Evolutionary conservation across 768 basidiomycete species (phyloP).

Genomic region (Boletus sp.): DNA sequence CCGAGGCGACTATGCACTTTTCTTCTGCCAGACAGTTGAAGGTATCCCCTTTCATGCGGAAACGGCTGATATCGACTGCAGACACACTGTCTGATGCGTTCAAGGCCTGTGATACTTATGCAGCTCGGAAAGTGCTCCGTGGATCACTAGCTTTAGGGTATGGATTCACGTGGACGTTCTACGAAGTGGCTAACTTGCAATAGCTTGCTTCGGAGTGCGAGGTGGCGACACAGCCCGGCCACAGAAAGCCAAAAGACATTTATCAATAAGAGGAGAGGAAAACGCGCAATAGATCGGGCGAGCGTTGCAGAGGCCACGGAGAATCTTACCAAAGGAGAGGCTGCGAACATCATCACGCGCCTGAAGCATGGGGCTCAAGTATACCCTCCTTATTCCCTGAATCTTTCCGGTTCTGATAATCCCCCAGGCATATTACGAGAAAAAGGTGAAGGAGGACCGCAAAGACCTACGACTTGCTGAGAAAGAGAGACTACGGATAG

Average conservation of each 20-base stretch:
- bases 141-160: constrained; percentile 53
- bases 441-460: constrained; percentile 42
- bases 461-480: constrained; percentile 35
- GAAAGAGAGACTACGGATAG: constrained; percentile 52
- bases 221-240: constrained; percentile 64
- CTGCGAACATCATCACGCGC: constrained; percentile 75
- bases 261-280: constrained; percentile 51
- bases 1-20: constrained; percentile 48
- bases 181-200: constrained; percentile 1
- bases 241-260: constrained; percentile 58
- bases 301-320: constrained; percentile 30
- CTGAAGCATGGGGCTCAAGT: constrained; percentile 77
- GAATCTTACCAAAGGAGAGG: constrained; percentile 71
- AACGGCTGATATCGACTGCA: constrained; percentile 54
- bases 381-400: constrained; percentile 7
- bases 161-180: constrained; percentile 5
- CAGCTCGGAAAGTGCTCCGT: constrained; percentile 49
- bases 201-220: constrained; percentile 62
- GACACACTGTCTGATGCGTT: constrained; percentile 57
- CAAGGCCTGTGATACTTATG: constrained; percentile 69
- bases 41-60: constrained; percentile 53
- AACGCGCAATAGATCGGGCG: constrained; percentile 22
- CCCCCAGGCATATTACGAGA: constrained; percentile 53
- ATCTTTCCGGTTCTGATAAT: not conserved
- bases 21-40: constrained; percentile 44